Base-by-base conservation (phyloP, 163 green algal species). In the Smithsoniella earleae region DNA sequence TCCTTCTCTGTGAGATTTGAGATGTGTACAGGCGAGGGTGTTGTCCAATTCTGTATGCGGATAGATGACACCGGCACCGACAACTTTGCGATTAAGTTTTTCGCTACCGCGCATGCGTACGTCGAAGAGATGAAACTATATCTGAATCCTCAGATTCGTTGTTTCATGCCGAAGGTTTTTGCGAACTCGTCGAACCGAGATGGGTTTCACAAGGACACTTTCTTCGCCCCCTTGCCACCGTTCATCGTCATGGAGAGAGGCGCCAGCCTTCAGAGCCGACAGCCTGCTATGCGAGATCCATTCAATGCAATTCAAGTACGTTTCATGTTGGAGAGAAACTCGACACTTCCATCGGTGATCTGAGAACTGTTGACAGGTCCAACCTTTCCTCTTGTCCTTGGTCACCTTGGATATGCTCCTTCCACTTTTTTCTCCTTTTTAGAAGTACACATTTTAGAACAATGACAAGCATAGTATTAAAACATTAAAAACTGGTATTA, bases 91-190 rank as follows among this genome's bases (percentile, higher is more conserved):
- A 64, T 64, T 27, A 64, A 64, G 49, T 64, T 64, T 18, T 64
- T 64, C 1, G 49, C 49, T 25, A 64, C 31, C 49, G 25, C 25
- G 5, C 5, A 25, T 6, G 49, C 49, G 49, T 64, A 64, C 49
- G 33, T 36, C 13, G 49, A 64, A 25, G 49, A 64, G 49, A 64
- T 36, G 49, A 25, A 18, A 27, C 49, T 64, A 6, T 64, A 64
- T 27, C 49, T 64, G 25, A 64, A 25, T 25, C 33, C 49, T 6
- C 25, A 64, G 49, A 25, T 64, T 27, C 25, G 25, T 10, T 27
- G 33, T 25, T 64, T 64, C 49, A 64, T 64, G 49, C 49, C 49
- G 49, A 64, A 25, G 49, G 49, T 64, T 27, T 27, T 64, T 27
- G 49, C 31, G 49, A 36, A 36, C 13, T 27, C 31, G 25, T 25